Evolutionary conservation across 2,329 filamentous ascomycete genomes (phyloP).

Genomic region (Aspergillus nomiae): DNA sequence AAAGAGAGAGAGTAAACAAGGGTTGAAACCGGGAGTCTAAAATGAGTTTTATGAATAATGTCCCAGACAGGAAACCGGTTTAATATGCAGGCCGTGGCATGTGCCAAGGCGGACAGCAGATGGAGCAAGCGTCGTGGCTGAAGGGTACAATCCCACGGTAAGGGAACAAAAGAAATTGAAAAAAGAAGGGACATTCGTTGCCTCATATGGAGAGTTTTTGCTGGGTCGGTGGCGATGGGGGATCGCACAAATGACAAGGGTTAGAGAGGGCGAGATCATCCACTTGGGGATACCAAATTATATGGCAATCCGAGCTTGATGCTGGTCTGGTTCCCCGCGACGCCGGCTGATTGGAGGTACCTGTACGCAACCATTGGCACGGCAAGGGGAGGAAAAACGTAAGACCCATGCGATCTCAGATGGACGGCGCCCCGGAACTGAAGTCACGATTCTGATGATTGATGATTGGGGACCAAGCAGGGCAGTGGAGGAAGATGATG

Average conservation of each 20-base stretch:
- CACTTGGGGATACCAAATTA: neutral
- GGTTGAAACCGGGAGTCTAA: neutral
- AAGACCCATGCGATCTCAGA: neutral
- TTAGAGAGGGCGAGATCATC: neutral
- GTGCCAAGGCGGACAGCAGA: neutral
- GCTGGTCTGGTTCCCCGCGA: neutral
- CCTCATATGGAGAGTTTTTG: neutral
- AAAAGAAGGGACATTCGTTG: neutral
- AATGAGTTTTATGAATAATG: constrained; percentile 3
- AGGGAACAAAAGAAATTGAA: neutral
- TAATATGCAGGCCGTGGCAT: constrained; percentile 3
- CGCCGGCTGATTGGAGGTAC: neutral
- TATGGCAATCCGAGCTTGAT: neutral
- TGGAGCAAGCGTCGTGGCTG: neutral
- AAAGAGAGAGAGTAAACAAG: constrained; percentile 3
- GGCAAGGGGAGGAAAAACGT: neutral
- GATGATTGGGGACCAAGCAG: neutral
- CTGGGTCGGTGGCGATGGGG: neutral
- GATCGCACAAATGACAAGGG: neutral
- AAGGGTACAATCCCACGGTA: neutral
- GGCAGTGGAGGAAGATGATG: neutral
- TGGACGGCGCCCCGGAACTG: neutral
- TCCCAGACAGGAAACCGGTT: constrained; percentile 3
- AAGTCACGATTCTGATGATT: neutral
- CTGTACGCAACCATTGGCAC: neutral